Percentiles rank a stretch among this genome's conserved stretches.
Conservation (phyloP, 2,329 filamentous ascomycete genomes). For the Aureobasidium pullulans region DNA sequence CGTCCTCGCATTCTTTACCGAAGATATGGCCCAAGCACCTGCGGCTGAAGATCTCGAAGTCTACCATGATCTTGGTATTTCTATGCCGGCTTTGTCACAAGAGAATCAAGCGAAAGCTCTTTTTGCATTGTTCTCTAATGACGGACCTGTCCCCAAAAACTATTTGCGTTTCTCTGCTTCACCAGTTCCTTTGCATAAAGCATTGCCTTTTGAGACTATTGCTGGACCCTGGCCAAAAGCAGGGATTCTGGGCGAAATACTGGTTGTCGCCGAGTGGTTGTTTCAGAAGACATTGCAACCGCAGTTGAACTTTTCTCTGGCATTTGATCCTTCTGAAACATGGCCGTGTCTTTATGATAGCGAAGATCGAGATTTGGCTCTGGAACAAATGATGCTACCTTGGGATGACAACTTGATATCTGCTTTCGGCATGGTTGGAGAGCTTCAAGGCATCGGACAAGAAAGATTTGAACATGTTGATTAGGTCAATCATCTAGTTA, state of each 20-base stretch:
- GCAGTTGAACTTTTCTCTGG: neutral
- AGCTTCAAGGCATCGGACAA: too few species aligned
- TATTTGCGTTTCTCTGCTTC: neutral
- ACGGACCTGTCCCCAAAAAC: neutral
- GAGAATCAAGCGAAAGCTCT: neutral
- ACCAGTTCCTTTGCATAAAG: neutral
- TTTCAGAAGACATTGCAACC: neutral
- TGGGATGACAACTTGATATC: neutral
- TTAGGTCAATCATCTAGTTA: too few species aligned
- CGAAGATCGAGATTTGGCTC: neutral
- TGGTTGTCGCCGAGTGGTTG: neutral
- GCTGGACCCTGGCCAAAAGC: neutral
- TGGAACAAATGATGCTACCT: neutral
- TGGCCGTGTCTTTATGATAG: neutral
- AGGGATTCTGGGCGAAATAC: neutral
- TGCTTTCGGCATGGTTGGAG: neutral
- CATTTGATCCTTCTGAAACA: neutral
- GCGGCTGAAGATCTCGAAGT: conserved; percentile 29
- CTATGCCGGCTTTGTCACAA: conserved; percentile 20
- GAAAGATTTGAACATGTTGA: too few species aligned
- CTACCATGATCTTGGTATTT: conserved; percentile 29
- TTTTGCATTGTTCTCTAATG: neutral
- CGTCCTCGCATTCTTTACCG: conserved; percentile 24
- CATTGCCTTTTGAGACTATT: neutral
- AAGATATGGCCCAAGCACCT: conserved; percentile 21